Percentiles rank a stretch among this genome's conserved stretches.
These are phyloP conservation scores for Clavaria fumosa DNA, from an alignment of 768 basidiomycete genomes.

Conservation along the genomic window DNA sequence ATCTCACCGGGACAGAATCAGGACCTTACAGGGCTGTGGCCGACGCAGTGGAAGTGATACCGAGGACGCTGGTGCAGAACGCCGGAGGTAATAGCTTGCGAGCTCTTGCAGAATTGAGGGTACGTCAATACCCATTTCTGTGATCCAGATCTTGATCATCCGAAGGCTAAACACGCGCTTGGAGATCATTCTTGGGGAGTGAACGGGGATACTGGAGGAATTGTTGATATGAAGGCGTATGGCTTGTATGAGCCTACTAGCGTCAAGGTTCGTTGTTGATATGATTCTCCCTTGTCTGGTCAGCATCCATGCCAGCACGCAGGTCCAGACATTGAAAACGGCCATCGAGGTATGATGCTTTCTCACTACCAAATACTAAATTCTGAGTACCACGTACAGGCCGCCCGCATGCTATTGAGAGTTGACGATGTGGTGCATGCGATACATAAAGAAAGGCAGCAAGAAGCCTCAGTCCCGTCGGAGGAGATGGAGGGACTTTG, in stretches of 20 bases:
- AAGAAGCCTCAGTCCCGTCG: slow-evolving; percentile 29
- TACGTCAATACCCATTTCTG: slow-evolving; percentile 22
- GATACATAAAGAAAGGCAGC: slow-evolving; percentile 56
- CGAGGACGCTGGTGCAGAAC: slow-evolving; percentile 89
- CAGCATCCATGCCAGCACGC: too few species aligned
- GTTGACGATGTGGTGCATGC: slow-evolving; percentile 93
- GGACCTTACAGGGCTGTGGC: slow-evolving; percentile 88
- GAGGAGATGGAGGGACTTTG: slow-evolving; percentile 42
- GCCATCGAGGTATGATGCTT: slow-evolving; percentile 65
- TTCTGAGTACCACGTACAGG: slow-evolving; percentile 24
- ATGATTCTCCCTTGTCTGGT: too few species aligned
- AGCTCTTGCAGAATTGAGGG: slow-evolving; percentile 83
- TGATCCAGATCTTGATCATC: slow-evolving; percentile 4
- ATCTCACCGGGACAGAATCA: slow-evolving; percentile 74
- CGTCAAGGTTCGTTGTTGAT: slow-evolving; percentile 79
- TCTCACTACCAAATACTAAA: neutral
- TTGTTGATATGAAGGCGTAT: slow-evolving; percentile 90
- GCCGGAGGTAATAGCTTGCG: slow-evolving; percentile 90
- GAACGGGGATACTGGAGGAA: slow-evolving; percentile 90
- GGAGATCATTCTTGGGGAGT: slow-evolving; percentile 90
- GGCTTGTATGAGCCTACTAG: slow-evolving; percentile 92
- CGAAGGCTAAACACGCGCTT: slow-evolving; percentile 84
- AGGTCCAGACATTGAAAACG: slow-evolving; percentile 94
- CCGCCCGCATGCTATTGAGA: slow-evolving; percentile 78
- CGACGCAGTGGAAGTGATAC: slow-evolving; percentile 96